Base-by-base conservation (phyloP, 2,329 filamentous ascomycete genomes). In the Paraconiothyrium sp. region DNA sequence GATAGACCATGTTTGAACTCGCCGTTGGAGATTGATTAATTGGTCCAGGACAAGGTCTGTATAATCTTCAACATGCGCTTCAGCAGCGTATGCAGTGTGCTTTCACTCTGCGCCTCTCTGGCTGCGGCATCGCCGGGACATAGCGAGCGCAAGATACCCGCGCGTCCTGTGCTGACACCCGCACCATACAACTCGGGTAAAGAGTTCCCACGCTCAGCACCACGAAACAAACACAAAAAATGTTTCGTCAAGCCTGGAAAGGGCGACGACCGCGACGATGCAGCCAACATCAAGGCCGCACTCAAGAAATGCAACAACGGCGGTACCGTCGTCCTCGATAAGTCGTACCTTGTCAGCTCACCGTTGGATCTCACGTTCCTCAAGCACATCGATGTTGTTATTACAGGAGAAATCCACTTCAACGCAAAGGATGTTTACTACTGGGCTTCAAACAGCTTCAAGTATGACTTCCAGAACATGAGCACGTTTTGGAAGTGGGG, bases 401-500 rank as follows among this genome's bases (percentile, higher is more conserved):
- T 88, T 62, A 83, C 85, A 68, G 88, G 87, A 24, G 83, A 83
- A 24, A 82, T 91, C n/a, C 80, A 85, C 59, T 92, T 92, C 78
- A 30, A 30, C 14, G 86, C 85, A 57, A 84, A 89, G 55, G 87
- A 92, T 71, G 89, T 88, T 1, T 83, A 86, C 65, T 91, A 91
- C 77, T 92, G 90, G 90, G 83, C 89, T 64, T 82, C 82, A 7
- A 84, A 90, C 69, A 82, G 84, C 46, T 91, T 91, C 81, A 84
- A 84, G 58, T 87, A 89, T 27, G 80, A 79, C 6, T 92, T 87
- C 78, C 90, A 92, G 68, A 90, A 90, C 64, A 84, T 85, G 5
- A 88, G 86, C 0, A 86, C 86, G 1, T 90, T 90, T 80, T 91
- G 89, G 82, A 84, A 88, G 71, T 83, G 90, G 39, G 89, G 89